phyloP scores from a whole-genome alignment of 2,329 filamentous ascomycete species.

The Dendrostoma leiphaemia region DNA sequence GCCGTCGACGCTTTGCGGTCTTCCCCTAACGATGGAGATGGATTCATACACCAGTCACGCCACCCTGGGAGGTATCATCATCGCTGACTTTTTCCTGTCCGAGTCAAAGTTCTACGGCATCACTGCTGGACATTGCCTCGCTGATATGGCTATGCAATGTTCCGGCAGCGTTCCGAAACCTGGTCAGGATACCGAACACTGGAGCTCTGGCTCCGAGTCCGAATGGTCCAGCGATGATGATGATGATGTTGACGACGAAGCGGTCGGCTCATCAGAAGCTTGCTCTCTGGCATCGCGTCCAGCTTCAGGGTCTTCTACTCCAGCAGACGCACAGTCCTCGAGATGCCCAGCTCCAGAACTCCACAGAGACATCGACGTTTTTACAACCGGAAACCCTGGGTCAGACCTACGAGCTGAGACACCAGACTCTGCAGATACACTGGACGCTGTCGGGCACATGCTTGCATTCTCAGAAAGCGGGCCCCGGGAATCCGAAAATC shows the following conservation, averaged over 20 bases:
- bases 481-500: not conserved
- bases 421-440: not conserved
- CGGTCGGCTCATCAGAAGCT: accelerated
- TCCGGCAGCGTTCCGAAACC: not conserved
- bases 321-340: too few species aligned
- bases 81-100: not conserved
- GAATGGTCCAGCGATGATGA: not conserved
- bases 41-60: not conserved
- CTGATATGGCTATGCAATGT: not conserved
- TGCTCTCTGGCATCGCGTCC: too few species aligned
- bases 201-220: not conserved
- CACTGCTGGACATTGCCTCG: not conserved
- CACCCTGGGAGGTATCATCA: not conserved
- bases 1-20: not conserved
- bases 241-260: not conserved
- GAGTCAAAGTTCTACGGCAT: not conserved
- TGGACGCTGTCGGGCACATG: not conserved
- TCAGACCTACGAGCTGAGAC: too few species aligned
- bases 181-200: not conserved
- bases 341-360: too few species aligned
- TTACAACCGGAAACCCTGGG: too few species aligned
- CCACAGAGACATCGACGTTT: too few species aligned
- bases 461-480: not conserved
- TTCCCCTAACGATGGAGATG: not conserved
- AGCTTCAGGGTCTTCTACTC: too few species aligned